These are phyloP conservation scores for Podospora conica DNA, from an alignment of 495 filamentous ascomycete species.

Conservation along the genomic window DNA sequence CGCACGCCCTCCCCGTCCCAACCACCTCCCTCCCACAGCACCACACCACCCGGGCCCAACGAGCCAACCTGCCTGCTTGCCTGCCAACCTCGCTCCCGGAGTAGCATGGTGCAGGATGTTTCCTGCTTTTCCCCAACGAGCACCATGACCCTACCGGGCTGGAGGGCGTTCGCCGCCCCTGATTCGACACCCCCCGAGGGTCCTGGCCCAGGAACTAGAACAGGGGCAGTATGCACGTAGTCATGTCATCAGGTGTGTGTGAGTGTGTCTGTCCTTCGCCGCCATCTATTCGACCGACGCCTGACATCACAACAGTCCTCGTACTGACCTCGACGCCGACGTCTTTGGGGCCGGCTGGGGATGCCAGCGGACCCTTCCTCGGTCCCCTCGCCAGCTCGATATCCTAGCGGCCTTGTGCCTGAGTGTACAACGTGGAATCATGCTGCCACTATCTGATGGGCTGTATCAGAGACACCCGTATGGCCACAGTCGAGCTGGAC, in stretches of 20 bases:
- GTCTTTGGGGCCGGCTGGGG: not conserved
- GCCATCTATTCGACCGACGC: not conserved
- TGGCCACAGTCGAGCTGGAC: not conserved
- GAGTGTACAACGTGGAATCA: not conserved
- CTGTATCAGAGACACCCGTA: not conserved
- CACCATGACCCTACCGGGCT: no score
- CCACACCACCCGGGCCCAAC: not conserved
- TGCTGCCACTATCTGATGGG: not conserved
- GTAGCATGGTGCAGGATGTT: not conserved
- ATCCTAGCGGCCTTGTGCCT: not conserved
- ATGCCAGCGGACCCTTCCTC: not conserved
- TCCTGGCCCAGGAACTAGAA: not conserved
- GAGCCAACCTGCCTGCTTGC: no score
- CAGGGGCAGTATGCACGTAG: constrained; percentile 10
- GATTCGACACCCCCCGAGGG: constrained; percentile 1
- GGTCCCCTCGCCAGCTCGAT: not conserved
- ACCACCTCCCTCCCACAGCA: not conserved
- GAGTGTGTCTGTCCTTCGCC: constrained; percentile 7
- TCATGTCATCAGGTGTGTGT: constrained; percentile 10
- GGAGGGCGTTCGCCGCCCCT: not conserved
- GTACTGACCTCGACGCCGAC: not conserved
- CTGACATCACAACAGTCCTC: not conserved
- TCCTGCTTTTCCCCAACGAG: constrained; percentile 8
- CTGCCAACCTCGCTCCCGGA: not conserved
- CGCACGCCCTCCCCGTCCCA: not conserved